Base-by-base conservation (phyloP, 345 rosid genomes). In the Passiflora organensis region DNA sequence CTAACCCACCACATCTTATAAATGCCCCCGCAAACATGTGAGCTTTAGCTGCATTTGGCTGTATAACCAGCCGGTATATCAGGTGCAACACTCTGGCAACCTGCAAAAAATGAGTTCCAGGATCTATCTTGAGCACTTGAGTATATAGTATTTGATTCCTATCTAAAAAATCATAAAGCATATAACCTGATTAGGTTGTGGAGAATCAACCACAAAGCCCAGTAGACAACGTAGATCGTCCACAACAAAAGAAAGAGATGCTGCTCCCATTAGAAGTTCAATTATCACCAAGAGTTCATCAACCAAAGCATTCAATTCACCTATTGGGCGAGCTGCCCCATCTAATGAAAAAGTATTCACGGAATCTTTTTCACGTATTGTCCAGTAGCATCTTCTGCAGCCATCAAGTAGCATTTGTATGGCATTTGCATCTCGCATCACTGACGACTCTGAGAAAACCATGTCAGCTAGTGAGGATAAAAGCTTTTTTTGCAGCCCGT, bases 351-450 rank as follows among this genome's bases (percentile, higher is more conserved):
- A 89, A 21, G 84, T 72, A 58, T 74, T 64, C 43, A 80, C 79
- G 15, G 96, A 89, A 64, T 87, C 89, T 78, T 81, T 87, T 74
- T 94, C 97, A 46, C 69, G 76, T 64, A 82, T 66, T 65, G 82
- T 80, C 99, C 99, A 94, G 67, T 89, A 94, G 78, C 99, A 94
- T 75, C 81, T 87, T 85, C 99, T 82, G 80, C 99, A 87, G 68
- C 96, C 94, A 80, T 94, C 99, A 63, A 94, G 89, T 78, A 94
- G 97, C 89, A 89, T 72, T 68, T 94, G 99, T 70, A 94, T 85
- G 72, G 99, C 99, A 71, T 86, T 86, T 38, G 97, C 97, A 72
- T 89, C 78, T 68, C 89, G 79, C 99, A 94, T 94, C 55, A 78
- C 89, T 34, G 67, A 63, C 62, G 96, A 83, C 76, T 94, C 97